Base-by-base conservation (phyloP, 2,329 filamentous ascomycete genomes). In the Epichloe sp. region DNA sequence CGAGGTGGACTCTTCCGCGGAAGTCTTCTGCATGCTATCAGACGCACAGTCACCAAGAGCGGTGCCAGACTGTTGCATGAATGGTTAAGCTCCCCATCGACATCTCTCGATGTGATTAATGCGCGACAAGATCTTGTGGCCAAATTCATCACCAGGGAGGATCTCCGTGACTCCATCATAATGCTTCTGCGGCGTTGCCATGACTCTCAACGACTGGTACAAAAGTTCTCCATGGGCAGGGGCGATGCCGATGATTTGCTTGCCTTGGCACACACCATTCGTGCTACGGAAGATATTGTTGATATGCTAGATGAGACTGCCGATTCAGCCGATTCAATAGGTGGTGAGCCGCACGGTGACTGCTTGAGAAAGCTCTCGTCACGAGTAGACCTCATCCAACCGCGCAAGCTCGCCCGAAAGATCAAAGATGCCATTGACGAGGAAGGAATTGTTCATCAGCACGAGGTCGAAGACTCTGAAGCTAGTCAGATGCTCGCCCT, bases 221-320 rank as follows among this genome's bases (percentile, higher is more conserved):
- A 97, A 62, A 96, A 93, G 63, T 97, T 98, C 65, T 86, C 91
- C 0, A 78, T 97, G 8, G 90, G 91, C 11, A 80, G 88, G 55
- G 93, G 91, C n/a, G 86, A 95, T 60, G 78, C 91, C 1, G 91
- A 97, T 62, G 93, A 97, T 65, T 76, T 98, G 38, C 73, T 97
- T 43, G 85, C 82, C 47, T 73, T 98, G 14, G 87, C 88, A 1
- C 84, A 79, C 57, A 95, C 93, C 0, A 86, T 97, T 53, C 68
- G 78, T 48, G 82, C 86, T 5, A 89, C 87, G 4, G 75, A 80
- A 51, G 77, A 83, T 17, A 82, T 95, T 44, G 71, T 78, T 1
- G 60, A 63, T 31, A 65, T 80, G 31, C 69, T 80, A 3, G 53
- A 59, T 42, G 56, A 63, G 4, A 55, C 60, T 8, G 52, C 54